Conservation (phyloP, 1,284 basidiomycete species). For the Ustilago crameri region DNA sequence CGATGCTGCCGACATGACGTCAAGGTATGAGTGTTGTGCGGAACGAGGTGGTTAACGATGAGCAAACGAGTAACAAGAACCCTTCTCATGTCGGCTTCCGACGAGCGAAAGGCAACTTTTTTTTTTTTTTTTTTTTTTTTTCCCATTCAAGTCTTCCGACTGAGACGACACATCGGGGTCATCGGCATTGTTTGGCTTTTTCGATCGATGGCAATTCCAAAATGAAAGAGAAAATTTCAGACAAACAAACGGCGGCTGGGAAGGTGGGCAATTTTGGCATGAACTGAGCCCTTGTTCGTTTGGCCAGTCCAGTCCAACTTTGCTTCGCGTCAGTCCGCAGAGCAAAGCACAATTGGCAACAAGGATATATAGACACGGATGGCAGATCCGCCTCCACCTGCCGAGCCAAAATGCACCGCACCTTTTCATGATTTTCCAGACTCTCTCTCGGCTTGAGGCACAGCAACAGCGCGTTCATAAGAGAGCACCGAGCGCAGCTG, state of each 20-base stretch:
- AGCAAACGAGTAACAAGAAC: background rate
- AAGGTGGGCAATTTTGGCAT: too few relatives aligned
- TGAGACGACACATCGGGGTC: background rate
- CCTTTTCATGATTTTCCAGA: conserved; percentile 5
- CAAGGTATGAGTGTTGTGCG: background rate
- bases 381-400: conserved; percentile 15
- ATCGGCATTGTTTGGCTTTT: background rate
- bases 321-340: too few relatives aligned
- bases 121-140: background rate
- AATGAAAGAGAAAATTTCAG: too few relatives aligned
- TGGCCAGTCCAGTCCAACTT: too few relatives aligned
- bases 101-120: background rate
- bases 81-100: background rate
- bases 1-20: conserved; percentile 34
- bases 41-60: background rate
- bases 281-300: too few relatives aligned
- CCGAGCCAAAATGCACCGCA: too few relatives aligned
- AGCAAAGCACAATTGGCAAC: background rate
- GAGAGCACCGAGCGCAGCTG: conserved; percentile 18
- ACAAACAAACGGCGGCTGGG: too few relatives aligned
- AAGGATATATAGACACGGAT: background rate
- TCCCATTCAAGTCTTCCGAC: conserved; percentile 2
- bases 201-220: too few relatives aligned
- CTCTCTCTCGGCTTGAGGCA: background rate
- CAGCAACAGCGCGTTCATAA: conserved; percentile 13